phyloP scores from a whole-genome alignment of 306 rosid species.

The Glycine tomentella region DNA sequence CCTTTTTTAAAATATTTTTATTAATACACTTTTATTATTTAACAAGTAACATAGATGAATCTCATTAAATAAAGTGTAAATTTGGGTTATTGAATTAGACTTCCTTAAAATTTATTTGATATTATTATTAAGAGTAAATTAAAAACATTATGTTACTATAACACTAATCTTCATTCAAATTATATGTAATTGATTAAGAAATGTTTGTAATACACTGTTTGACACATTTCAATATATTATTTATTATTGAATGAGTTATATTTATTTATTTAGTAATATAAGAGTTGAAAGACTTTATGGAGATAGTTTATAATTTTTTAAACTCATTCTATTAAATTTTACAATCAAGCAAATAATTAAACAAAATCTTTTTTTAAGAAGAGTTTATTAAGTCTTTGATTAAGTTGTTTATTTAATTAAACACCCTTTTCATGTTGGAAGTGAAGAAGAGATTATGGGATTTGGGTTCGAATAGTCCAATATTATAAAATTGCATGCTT shows the following conservation, averaged over 20 bases:
- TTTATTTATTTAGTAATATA: background rate
- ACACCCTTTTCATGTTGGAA: background rate
- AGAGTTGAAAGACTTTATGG: background rate
- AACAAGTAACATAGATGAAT: background rate
- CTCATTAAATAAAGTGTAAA: background rate
- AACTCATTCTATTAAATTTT: background rate
- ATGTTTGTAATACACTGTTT: background rate
- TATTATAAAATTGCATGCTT: conserved; percentile 56
- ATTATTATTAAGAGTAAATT: background rate
- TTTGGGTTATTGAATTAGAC: background rate
- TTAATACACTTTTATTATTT: background rate
- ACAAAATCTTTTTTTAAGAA: background rate
- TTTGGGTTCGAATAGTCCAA: conserved; percentile 44
- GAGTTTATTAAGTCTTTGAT: background rate
- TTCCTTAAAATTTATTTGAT: background rate
- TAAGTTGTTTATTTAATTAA: background rate
- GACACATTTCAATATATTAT: background rate
- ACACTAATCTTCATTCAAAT: background rate
- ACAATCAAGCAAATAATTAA: background rate
- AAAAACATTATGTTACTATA: background rate
- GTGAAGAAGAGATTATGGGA: conserved; percentile 8
- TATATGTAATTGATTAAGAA: background rate
- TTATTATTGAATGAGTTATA: background rate
- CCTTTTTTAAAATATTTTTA: background rate
- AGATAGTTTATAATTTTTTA: background rate